phyloP scores from a whole-genome alignment of 148 eudicot genomes.

The Linanthus parryae region DNA sequence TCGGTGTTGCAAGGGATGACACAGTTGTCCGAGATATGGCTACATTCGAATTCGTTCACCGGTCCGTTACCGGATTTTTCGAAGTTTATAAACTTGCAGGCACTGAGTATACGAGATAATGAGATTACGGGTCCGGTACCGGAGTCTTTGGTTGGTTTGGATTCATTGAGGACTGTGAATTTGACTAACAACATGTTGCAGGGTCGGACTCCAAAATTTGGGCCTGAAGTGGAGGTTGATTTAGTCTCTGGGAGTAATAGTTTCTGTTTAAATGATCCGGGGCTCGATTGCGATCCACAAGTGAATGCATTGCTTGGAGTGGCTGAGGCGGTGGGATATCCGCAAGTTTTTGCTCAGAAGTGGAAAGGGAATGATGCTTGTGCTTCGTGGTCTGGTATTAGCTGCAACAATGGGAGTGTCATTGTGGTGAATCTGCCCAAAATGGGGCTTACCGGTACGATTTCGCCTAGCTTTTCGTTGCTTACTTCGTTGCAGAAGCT shows the following conservation, averaged over 20 bases:
- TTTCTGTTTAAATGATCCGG: slow-evolving; percentile 42
- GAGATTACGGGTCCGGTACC: slow-evolving; percentile 53
- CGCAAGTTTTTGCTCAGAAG: slow-evolving; percentile 38
- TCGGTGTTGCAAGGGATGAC: slow-evolving; percentile 37
- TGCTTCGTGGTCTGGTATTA: slow-evolving; percentile 34
- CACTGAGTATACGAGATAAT: slow-evolving; percentile 57
- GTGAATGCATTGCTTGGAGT: slow-evolving; percentile 42
- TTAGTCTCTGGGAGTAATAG: slow-evolving; percentile 32
- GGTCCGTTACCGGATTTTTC: slow-evolving; percentile 59
- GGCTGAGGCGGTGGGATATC: slow-evolving; percentile 45
- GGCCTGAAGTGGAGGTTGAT: slow-evolving; percentile 10
- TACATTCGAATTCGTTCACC: slow-evolving; percentile 39
- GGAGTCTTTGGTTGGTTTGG: slow-evolving; percentile 25
- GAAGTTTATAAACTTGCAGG: slow-evolving; percentile 20
- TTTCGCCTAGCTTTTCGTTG: slow-evolving; percentile 49
- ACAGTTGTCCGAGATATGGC: slow-evolving; percentile 42
- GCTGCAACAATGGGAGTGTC: slow-evolving; percentile 41
- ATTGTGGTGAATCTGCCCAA: slow-evolving; percentile 38
- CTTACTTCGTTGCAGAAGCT: slow-evolving; percentile 40
- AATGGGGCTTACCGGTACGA: slow-evolving; percentile 41
- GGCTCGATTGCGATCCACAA: slow-evolving; percentile 64
- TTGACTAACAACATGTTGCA: slow-evolving; percentile 57
- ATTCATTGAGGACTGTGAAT: slow-evolving; percentile 33
- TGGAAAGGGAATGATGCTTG: slow-evolving; percentile 71
- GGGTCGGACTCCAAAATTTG: slow-evolving; percentile 48